phyloP scores from a whole-genome alignment of 768 basidiomycete species.

The Termitomyces sp. region DNA sequence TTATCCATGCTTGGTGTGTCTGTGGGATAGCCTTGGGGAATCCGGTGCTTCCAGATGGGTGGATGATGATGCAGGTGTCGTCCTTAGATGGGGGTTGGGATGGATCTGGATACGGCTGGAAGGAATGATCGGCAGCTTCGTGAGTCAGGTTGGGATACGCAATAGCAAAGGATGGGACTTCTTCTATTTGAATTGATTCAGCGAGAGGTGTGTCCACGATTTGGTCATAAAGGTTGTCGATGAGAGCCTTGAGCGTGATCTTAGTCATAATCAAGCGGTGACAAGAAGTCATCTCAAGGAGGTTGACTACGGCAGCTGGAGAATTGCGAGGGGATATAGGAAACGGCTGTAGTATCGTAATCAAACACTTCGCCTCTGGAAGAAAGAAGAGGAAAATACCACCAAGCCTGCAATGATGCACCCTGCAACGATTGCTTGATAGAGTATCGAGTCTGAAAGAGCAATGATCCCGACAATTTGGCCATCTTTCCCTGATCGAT shows the following conservation, averaged over 20 bases:
- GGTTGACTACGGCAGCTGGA: conserved; percentile 25
- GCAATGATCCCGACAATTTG: conserved; percentile 24
- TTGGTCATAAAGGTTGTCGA: conserved; percentile 20
- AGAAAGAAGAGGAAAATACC: neutral
- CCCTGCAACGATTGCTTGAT: conserved; percentile 28
- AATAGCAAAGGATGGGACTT: conserved; percentile 15
- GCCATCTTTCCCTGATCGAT: conserved; percentile 15
- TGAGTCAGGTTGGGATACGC: conserved; percentile 11
- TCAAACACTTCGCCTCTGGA: no score
- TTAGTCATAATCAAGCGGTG: conserved; percentile 30
- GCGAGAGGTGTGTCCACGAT: conserved; percentile 11
- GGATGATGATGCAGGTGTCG: neutral
- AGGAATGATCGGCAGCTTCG: conserved; percentile 7
- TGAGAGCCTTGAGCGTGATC: conserved; percentile 21
- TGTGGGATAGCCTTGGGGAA: conserved; percentile 28
- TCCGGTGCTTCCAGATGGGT: conserved; percentile 28
- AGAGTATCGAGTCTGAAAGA: conserved; percentile 22
- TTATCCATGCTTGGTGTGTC: conserved; percentile 13
- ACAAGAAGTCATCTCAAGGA: conserved; percentile 32
- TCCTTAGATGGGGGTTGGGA: neutral
- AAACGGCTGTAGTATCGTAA: conserved; percentile 1
- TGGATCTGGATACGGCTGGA: neutral
- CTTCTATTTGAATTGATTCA: conserved; percentile 23
- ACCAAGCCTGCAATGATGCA: conserved; percentile 19
- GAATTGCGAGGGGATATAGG: conserved; percentile 29